Conservation (phyloP, 768 basidiomycete species). For the Paxillus involutus region DNA sequence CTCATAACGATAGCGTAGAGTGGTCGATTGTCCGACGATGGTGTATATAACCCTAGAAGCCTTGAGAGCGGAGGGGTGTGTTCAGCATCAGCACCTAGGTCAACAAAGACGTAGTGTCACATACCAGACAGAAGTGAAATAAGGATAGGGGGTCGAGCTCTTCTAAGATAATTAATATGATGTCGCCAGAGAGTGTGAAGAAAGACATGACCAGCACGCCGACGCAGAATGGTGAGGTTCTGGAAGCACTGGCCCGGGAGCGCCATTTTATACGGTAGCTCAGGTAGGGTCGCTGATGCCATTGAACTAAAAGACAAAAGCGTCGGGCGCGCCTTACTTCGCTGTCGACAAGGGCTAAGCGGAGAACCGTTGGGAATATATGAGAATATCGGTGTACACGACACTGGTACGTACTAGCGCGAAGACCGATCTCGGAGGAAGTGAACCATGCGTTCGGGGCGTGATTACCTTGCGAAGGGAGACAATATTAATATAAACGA, state of each 20-base stretch:
- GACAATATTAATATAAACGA: conserved; percentile 27
- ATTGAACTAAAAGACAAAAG: conserved; percentile 34
- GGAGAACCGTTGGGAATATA: conserved; percentile 25
- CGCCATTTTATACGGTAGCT: conserved; percentile 29
- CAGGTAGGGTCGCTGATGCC: conserved; percentile 21
- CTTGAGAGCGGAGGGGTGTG: conserved; percentile 8
- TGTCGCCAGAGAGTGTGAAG: conserved; percentile 31
- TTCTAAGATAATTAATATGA: conserved; percentile 31
- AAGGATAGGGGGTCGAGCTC: conserved; percentile 34
- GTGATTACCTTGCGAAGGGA: conserved; percentile 20
- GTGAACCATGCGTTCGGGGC: conserved; percentile 20
- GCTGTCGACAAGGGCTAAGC: conserved; percentile 32
- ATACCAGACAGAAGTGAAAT: conserved; percentile 31
- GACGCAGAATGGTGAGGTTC: conserved; percentile 18
- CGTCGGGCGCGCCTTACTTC: conserved; percentile 30
- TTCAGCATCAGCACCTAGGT: neutral
- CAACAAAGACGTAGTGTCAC: neutral
- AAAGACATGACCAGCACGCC: conserved; percentile 37
- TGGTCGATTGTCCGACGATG: conserved; percentile 23
- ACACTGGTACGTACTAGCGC: conserved; percentile 24
- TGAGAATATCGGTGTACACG: conserved; percentile 25
- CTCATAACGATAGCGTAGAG: conserved; percentile 33
- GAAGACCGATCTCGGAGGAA: conserved; percentile 18
- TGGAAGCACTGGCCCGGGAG: neutral
- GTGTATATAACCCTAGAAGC: conserved; percentile 22